Conservation (phyloP, 2,329 filamentous ascomycete species). For the Arthrobotrys sinensis region DNA sequence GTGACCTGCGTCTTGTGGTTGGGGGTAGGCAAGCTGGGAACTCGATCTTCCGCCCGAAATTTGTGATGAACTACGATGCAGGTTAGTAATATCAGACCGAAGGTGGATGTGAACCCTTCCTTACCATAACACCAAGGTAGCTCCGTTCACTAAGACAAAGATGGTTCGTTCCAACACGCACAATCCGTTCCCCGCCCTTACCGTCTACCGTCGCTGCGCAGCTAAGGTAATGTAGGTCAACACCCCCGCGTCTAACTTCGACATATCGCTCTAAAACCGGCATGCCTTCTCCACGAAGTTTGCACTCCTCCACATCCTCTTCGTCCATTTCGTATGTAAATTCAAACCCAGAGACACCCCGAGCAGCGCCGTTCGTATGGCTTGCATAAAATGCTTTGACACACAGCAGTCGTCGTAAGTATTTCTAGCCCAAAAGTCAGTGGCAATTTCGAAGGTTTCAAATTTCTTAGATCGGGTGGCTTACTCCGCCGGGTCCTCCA, state of each 20-base stretch:
- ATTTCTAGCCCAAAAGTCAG: conserved; percentile 46
- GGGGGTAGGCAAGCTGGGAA: conserved; percentile 57
- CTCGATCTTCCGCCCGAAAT: conserved; percentile 59
- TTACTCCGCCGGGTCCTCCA: conserved; percentile 54
- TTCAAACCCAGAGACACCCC: conserved; percentile 56
- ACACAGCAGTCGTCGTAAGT: conserved; percentile 50
- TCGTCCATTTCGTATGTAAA: conserved; percentile 61
- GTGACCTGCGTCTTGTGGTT: conserved; percentile 40
- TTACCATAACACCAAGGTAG: conserved; percentile 58
- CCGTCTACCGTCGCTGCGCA: conserved; percentile 54
- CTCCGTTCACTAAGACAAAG: conserved; percentile 57
- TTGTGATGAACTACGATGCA: conserved; percentile 45
- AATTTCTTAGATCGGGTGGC: not conserved
- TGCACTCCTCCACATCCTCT: conserved; percentile 50
- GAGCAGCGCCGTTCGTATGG: conserved; percentile 53
- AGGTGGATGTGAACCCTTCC: not conserved
- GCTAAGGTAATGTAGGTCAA: conserved; percentile 52
- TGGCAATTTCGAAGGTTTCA: not conserved
- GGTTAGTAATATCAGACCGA: conserved; percentile 12
- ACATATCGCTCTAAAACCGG: conserved; percentile 39
- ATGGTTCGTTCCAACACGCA: conserved; percentile 53
- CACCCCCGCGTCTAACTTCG: conserved; percentile 50
- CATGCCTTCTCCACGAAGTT: conserved; percentile 27
- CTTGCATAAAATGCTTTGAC: conserved; percentile 59
- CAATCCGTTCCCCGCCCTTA: conserved; percentile 48